Conservation (phyloP, 495 filamentous ascomycete species). For the Sporormia fimetaria region DNA sequence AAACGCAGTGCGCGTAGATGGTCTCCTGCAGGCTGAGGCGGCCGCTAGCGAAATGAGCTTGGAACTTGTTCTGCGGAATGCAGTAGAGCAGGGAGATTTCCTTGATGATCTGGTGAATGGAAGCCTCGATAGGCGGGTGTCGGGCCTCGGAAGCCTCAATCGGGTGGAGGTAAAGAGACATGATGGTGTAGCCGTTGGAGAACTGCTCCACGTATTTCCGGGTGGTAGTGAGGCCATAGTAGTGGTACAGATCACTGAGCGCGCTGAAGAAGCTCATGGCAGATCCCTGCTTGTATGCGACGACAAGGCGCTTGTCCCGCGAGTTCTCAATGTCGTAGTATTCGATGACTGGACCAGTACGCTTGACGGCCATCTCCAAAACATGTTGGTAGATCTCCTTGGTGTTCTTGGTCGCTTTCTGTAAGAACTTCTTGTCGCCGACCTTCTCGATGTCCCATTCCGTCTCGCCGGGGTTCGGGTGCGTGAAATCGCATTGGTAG, state of each 20-base stretch:
- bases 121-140: conserved; percentile 76
- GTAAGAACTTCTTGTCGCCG: conserved; percentile 84
- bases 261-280: conserved; percentile 92
- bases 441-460: conserved; percentile 88
- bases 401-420: conserved; percentile 92
- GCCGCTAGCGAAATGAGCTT: conserved; percentile 77
- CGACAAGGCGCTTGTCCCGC: conserved; percentile 81
- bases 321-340: conserved; percentile 90
- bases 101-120: conserved; percentile 98
- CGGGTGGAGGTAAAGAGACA: conserved; percentile 85
- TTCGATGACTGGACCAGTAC: conserved; percentile 91
- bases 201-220: conserved; percentile 97
- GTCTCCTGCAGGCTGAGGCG: conserved; percentile 89
- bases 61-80: conserved; percentile 92
- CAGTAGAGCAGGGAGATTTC: conserved; percentile 95
- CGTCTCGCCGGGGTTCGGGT: conserved; percentile 52
- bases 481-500: conserved; percentile 85
- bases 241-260: conserved; percentile 92
- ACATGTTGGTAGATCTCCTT: conserved; percentile 89
- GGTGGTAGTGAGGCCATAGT: conserved; percentile 92
- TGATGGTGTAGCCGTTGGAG: conserved; percentile 93
- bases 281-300: conserved; percentile 86
- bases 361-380: conserved; percentile 66
- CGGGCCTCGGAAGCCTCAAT: conserved; percentile 41
- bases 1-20: conserved; percentile 91